A percentile compares a stretch with the other conserved stretches of the same genome.
These are phyloP conservation scores for Fusarium drepaniforme DNA, from an alignment of 2,329 filamentous ascomycete species.

Conservation along the genomic window DNA sequence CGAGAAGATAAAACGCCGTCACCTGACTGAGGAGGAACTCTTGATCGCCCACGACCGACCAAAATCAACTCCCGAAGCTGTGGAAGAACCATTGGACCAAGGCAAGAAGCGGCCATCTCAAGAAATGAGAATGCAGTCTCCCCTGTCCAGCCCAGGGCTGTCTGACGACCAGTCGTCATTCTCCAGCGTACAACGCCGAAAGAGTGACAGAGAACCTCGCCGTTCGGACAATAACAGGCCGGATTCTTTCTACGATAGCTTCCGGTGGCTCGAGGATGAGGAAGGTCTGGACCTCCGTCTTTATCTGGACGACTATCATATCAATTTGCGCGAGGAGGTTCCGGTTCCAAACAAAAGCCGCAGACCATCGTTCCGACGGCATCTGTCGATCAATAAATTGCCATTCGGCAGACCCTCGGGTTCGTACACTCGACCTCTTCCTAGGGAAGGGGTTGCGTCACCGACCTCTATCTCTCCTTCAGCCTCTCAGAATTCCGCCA, in stretches of 20 bases:
- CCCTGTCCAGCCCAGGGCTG: conserved; percentile 37
- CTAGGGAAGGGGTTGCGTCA: conserved; percentile 54
- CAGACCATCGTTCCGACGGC: conserved; percentile 75
- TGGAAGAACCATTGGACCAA: conserved; percentile 43
- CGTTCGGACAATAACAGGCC: conserved; percentile 50
- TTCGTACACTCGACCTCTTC: conserved; percentile 61
- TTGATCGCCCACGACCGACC: conserved; percentile 59
- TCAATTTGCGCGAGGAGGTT: conserved; percentile 67
- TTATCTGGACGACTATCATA: conserved; percentile 77
- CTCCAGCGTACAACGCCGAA: conserved; percentile 43
- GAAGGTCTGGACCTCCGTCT: conserved; percentile 76
- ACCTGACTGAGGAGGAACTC: conserved; percentile 80
- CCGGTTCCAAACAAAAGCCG: conserved; percentile 58
- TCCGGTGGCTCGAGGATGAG: conserved; percentile 81
- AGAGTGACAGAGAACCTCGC: conserved; percentile 29
- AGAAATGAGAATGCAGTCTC: conserved; percentile 38
- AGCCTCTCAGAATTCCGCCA: conserved; percentile 34
- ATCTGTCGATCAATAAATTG: conserved; percentile 77
- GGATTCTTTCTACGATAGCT: conserved; percentile 73
- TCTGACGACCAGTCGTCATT: conserved; percentile 35
- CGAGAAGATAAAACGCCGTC: conserved; percentile 77
- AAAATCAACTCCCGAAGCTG: conserved; percentile 51
- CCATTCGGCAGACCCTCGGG: conserved; percentile 70
- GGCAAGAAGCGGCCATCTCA: conserved; percentile 41
- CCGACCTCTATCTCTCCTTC: conserved; percentile 41